These are phyloP conservation scores for Rhizopogon salebrosus DNA, from an alignment of 768 basidiomycete genomes.

Conservation along the genomic window DNA sequence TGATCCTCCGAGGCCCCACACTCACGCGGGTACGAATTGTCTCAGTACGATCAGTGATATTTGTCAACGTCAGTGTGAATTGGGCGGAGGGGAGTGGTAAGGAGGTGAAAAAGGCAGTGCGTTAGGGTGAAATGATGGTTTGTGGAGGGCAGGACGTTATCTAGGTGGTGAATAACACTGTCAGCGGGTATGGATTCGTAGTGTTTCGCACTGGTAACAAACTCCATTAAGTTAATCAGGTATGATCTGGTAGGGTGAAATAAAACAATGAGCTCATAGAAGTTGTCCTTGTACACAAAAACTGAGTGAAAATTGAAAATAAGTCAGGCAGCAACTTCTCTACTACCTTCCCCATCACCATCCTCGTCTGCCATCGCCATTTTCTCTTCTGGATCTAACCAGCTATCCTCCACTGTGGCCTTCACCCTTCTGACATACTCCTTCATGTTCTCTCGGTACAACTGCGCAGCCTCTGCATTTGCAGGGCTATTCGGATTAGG, in stretches of 20 bases:
- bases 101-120: no score
- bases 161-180: no score
- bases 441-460: slow-evolving; percentile 98
- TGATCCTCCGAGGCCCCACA: no score
- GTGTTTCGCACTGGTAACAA: background rate
- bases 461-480: slow-evolving; percentile 95
- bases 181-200: background rate
- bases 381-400: slow-evolving; percentile 75
- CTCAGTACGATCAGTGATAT: no score
- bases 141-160: no score
- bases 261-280: background rate
- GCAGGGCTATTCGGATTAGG: slow-evolving; percentile 98
- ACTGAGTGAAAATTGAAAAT: background rate
- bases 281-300: background rate
- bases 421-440: slow-evolving; percentile 94
- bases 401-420: slow-evolving; percentile 90
- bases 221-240: background rate
- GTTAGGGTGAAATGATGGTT: no score
- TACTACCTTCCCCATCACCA: slow-evolving; percentile 3
- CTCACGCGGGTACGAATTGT: no score
- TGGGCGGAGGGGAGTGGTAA: no score
- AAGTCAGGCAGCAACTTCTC: background rate
- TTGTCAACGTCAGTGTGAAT: no score
- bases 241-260: background rate
- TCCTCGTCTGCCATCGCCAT: slow-evolving; percentile 43